phyloP scores from a whole-genome alignment of 352 stramenopile genomes.

The Phytopythium vexans region DNA sequence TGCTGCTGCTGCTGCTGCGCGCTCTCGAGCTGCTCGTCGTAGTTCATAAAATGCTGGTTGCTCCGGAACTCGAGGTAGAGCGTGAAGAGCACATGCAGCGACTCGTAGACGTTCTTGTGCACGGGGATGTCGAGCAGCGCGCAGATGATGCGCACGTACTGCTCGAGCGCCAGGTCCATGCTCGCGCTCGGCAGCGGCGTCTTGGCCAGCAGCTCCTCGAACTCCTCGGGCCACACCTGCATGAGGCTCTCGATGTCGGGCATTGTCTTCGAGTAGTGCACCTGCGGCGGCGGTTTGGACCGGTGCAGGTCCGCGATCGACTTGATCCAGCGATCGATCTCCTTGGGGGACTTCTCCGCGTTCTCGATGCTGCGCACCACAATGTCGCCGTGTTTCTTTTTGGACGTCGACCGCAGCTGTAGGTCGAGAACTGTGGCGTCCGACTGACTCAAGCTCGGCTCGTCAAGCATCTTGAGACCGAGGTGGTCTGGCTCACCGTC shows the following conservation, averaged over 20 bases:
- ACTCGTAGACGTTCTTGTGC: conserved; percentile 93
- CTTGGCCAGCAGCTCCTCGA: conserved; percentile 78
- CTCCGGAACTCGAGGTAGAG: conserved; percentile 91
- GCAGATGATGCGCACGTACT: conserved; percentile 92
- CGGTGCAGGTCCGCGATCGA: conserved; percentile 94
- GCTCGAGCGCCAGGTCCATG: conserved; percentile 91
- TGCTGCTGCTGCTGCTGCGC: conserved; percentile 2
- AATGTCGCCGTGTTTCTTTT: conserved; percentile 92
- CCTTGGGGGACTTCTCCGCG: conserved; percentile 88
- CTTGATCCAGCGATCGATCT: conserved; percentile 95
- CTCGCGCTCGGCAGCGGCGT: conserved; percentile 70
- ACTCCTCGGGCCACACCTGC: conserved; percentile 89
- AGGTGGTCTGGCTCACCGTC: conserved; percentile 88
- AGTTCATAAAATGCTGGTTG: conserved; percentile 94
- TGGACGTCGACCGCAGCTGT: conserved; percentile 92
- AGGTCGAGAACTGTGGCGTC: conserved; percentile 95
- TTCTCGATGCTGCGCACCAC: conserved; percentile 94
- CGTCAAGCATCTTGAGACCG: conserved; percentile 93
- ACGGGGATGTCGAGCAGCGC: conserved; percentile 94
- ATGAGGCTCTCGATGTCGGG: conserved; percentile 95
- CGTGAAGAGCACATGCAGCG: conserved; percentile 94
- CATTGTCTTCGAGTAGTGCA: conserved; percentile 94
- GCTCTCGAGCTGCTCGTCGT: conserved; percentile 46
- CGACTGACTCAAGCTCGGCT: conserved; percentile 90
- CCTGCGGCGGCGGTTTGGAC: conserved; percentile 89